These are phyloP conservation scores for Pseudisothecium myosuroides DNA, from an alignment of 225 moss, liverwort and hornwort genomes.

Conservation along the genomic window DNA sequence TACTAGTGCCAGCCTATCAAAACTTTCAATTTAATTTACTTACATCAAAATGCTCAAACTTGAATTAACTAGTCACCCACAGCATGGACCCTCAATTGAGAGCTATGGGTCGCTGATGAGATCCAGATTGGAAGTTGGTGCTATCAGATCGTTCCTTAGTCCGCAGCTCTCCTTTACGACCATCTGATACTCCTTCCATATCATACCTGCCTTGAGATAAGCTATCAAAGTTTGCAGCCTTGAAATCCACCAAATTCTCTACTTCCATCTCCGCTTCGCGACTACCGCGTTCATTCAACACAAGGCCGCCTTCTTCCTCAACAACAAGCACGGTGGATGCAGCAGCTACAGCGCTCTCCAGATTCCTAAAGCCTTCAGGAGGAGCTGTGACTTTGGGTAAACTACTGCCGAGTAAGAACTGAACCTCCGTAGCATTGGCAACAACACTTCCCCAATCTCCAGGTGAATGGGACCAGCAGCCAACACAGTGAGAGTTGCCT, in stretches of 20 bases:
- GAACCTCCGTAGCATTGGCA: conserved; percentile 12
- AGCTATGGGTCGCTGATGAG: conserved; percentile 47
- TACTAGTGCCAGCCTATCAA: neutral
- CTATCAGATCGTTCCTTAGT: conserved; percentile 35
- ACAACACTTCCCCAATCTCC: conserved; percentile 22
- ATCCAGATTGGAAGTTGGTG: conserved; percentile 42
- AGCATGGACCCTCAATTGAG: conserved; percentile 25
- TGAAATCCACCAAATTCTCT: conserved; percentile 27
- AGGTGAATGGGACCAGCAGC: conserved; percentile 23
- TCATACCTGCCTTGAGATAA: conserved; percentile 40
- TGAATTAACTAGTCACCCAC: neutral
- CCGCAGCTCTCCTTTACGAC: conserved; percentile 29
- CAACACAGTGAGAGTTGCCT: conserved; percentile 29
- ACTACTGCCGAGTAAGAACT: conserved; percentile 14
- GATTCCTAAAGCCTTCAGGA: conserved; percentile 3
- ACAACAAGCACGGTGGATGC: neutral
- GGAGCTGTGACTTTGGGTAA: neutral
- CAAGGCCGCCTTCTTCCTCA: neutral
- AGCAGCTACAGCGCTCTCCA: neutral
- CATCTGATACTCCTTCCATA: conserved; percentile 50
- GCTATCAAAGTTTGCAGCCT: conserved; percentile 30
- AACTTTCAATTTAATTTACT: neutral
- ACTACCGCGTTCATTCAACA: conserved; percentile 5
- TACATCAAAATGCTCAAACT: conserved; percentile 4
- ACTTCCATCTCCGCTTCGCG: conserved; percentile 13